phyloP scores from a whole-genome alignment of 352 stramenopile genomes.

The Aphanomyces invadans region DNA sequence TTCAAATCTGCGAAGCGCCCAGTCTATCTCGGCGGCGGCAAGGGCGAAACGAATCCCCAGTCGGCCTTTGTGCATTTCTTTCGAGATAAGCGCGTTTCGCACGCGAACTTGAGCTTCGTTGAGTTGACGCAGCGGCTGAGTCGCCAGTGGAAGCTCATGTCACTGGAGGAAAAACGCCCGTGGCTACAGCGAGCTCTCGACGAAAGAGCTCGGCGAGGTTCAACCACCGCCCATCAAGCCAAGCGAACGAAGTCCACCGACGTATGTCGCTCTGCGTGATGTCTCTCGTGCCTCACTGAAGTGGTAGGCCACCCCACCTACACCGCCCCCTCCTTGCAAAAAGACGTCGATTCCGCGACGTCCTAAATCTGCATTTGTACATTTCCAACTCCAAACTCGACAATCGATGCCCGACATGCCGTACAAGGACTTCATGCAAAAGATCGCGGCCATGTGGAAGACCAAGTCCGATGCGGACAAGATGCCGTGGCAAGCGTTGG shows the following conservation, averaged over 20 bases:
- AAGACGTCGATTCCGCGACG: too few relatives aligned
- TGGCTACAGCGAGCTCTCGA: background rate
- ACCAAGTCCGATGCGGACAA: slow-evolving; percentile 34
- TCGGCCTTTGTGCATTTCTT: slow-evolving; percentile 43
- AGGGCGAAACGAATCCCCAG: slow-evolving; percentile 34
- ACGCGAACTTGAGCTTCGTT: background rate
- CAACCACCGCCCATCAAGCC: too few relatives aligned
- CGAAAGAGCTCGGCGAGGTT: background rate
- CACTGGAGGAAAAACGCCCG: background rate
- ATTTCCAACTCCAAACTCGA: slow-evolving; percentile 29
- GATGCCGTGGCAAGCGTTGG: slow-evolving; percentile 35
- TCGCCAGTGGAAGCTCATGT: slow-evolving; percentile 7
- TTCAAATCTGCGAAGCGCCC: too few relatives aligned
- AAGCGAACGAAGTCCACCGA: too few relatives aligned
- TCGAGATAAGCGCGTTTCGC: slow-evolving; percentile 27
- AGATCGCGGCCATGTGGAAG: slow-evolving; percentile 42
- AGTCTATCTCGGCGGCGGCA: too few relatives aligned
- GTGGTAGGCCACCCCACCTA: too few relatives aligned
- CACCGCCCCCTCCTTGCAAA: too few relatives aligned
- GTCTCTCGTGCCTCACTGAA: too few relatives aligned
- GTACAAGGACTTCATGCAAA: slow-evolving; percentile 42
- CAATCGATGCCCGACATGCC: slow-evolving; percentile 28
- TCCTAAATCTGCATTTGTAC: slow-evolving; percentile 6
- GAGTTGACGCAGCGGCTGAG: background rate
- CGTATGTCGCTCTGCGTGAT: too few relatives aligned